Conservation (phyloP, 2,329 filamentous ascomycete genomes). For the Aspergillus fischeri region DNA sequence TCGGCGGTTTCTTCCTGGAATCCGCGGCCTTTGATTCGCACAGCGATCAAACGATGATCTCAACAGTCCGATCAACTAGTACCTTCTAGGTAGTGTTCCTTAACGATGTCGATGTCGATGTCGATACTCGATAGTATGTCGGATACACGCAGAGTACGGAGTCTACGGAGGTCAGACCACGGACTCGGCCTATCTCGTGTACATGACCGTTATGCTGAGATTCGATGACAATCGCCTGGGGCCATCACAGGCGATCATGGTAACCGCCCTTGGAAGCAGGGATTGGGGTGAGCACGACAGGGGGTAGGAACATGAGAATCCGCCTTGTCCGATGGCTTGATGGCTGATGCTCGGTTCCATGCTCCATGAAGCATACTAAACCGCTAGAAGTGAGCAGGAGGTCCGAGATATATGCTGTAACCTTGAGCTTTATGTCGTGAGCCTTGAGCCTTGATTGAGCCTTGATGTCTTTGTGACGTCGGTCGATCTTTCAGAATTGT, state of each 20-base stretch:
- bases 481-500: neutral
- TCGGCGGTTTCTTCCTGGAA: constrained; percentile 15
- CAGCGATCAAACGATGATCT: constrained; percentile 18
- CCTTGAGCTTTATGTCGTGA: neutral
- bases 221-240: neutral
- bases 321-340: neutral
- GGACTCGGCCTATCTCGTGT: neutral
- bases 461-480: too few species aligned
- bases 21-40: constrained; percentile 22
- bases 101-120: constrained; percentile 15
- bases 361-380: neutral
- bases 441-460: too few species aligned
- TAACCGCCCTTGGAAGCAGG: neutral
- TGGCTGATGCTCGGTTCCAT: too few species aligned
- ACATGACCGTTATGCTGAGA: neutral
- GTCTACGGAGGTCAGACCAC: neutral
- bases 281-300: neutral
- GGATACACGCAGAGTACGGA: neutral
- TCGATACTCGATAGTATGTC: neutral
- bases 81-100: neutral
- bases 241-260: neutral
- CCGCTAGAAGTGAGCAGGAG: neutral
- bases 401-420: neutral
- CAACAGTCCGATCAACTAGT: constrained; percentile 15
- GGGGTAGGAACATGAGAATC: neutral